Base-by-base conservation (phyloP, 495 filamentous ascomycete genomes). In the Tuber melanosporum region DNA sequence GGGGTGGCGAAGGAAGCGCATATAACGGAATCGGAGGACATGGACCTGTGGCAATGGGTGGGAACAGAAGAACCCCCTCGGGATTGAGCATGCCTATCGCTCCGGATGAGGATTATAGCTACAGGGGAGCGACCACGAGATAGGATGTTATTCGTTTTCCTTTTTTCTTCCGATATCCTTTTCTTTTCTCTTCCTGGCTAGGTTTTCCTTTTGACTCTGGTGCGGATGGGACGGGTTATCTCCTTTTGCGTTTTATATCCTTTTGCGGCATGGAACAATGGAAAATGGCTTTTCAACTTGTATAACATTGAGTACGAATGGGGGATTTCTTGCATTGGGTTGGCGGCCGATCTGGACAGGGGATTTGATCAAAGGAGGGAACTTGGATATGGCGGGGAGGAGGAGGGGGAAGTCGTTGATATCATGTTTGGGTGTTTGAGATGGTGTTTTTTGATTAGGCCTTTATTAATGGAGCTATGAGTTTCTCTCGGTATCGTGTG, bases 1-100 rank as follows among this genome's bases (percentile, higher is more conserved):
- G 82, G 83, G 79, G 79, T 42, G 75, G 81, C 43, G 81, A 79
- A 17, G 71, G 81, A 62, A 76, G 78, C 72, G 77, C 81, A 0
- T 82, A 83, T 70, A 72, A 46, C 26, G 81, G 81, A 1, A 82
- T 82, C 71, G 81, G 81, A 9, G 75, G 81, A 14, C 75, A 82
- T 43, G 81, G 81, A 32, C 78, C 81, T 7, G 80, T 83, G 26
- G 76, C 76, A 36, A 66, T 66, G 57, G 14, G 57, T 1, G 57
- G 26, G 32, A 66, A 36, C 17, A 36, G 26, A 36, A 66, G 57
- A 36, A 66, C 57, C 57, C 57, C 57, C 26, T 66, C 57, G 26
- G 75, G 77, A 44, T 47, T 80, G n/a, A 78, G 79, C 45, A 80
- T 80, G 78, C 78, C 78, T 14, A 80, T 80, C 45, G 71, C 73